Base-by-base conservation (phyloP, 2,329 filamentous ascomycete genomes). In the Aspergillus sp. region DNA sequence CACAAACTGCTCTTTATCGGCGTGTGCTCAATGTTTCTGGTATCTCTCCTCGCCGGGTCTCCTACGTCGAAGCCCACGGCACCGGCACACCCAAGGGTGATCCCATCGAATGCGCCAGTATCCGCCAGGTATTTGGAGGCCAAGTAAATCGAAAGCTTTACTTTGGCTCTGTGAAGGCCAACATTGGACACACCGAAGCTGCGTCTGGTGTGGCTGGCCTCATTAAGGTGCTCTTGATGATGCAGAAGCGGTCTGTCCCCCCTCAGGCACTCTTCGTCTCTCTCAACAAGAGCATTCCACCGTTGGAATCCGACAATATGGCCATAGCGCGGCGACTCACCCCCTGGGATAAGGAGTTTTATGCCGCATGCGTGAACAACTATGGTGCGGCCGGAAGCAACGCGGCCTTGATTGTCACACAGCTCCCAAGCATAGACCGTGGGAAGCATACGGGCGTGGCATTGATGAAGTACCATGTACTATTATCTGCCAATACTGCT, bases 1-100 rank as follows among this genome's bases (percentile, higher is more conserved):
- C 73, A 3, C 73, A 76, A 46, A 56, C 60, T 5, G 63, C 64
- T n/a, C 62, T 72, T 38, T 73, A 69, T 45, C 60, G 66, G 19
- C 64, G 71, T 52, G 64, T 22, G 7, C 22, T 22, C 76, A 3
- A 58, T 76, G n/a, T 63, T 64, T 10, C 52, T 65, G 5, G 69
- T 71, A 11, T 66, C 65, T 3, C 59, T 76, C 72, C 75, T 4
- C 11, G n/a, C 9, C 14, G 1, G 6, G 17, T 42, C 7, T 17
- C 40, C 17, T 17, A 17, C 19, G 40, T 42, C 19, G 40, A 42
- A 19, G 19, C 40, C 4, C 40, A 42, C 19, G 40, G 40, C 13
- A 42, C 40, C 3, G 40, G 40, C 4, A 42, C 40, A 17, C 40
- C 13, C 8, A 11, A 11, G 10, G 40, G 40, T 1, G 40, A 42